Evolutionary conservation across 805 yeast genomes (phyloP).

Genomic region (Teunomyces panamensis): DNA sequence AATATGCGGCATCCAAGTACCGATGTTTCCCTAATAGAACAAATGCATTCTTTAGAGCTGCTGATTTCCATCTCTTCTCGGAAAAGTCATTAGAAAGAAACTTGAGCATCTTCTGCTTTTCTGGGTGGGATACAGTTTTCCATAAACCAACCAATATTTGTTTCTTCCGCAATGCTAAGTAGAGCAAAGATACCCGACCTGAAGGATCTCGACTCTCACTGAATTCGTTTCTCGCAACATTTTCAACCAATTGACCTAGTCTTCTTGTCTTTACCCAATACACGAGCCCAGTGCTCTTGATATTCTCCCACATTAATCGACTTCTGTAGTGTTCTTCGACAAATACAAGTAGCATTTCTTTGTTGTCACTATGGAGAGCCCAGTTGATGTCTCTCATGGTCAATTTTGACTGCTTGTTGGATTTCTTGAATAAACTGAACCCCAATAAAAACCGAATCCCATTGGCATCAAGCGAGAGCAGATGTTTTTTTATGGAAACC

Average conservation of each 20-base stretch:
- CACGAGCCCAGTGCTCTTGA: constrained; percentile 59
- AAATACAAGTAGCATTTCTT: constrained; percentile 57
- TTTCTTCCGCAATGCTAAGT: constrained; percentile 74
- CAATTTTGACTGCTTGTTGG: constrained; percentile 49
- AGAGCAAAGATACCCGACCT: constrained; percentile 66
- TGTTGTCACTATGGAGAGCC: constrained; percentile 83
- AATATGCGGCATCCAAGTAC: constrained; percentile 81
- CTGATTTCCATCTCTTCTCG: constrained; percentile 75
- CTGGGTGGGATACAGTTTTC: constrained; percentile 77
- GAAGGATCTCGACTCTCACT: constrained; percentile 63
- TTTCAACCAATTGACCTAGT: constrained; percentile 50
- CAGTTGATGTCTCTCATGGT: constrained; percentile 81
- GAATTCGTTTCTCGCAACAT: constrained; percentile 71
- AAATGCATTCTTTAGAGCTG: constrained; percentile 90
- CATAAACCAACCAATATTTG: constrained; percentile 76
- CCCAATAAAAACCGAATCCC: constrained; percentile 74
- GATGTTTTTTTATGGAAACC: constrained; percentile 47
- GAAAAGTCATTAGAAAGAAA: constrained; percentile 76
- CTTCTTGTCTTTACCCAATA: constrained; percentile 57
- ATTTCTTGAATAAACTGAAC: constrained; percentile 56
- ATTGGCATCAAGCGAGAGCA: constrained; percentile 52
- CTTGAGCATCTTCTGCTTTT: constrained; percentile 75
- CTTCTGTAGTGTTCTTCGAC: constrained; percentile 42
- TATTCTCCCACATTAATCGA: constrained; percentile 58
- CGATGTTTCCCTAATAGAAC: constrained; percentile 88